phyloP scores from a whole-genome alignment of 192 early-diverging fungal species.

The Paraglomus occultum region DNA sequence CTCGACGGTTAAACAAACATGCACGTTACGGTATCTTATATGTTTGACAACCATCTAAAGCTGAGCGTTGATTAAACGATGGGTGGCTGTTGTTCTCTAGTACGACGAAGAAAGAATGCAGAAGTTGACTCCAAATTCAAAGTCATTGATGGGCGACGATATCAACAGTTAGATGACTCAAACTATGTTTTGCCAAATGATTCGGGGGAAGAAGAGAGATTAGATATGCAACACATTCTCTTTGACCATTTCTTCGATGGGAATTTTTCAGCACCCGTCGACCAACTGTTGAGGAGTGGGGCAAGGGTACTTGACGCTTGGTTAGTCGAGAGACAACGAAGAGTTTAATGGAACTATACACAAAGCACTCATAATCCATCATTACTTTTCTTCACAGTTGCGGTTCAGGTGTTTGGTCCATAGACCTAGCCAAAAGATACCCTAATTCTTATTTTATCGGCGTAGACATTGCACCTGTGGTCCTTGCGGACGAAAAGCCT shows the following conservation, averaged over 20 bases:
- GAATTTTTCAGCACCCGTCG: slow-evolving; percentile 30
- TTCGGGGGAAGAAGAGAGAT: not conserved
- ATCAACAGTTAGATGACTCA: not conserved
- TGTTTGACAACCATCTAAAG: too few relatives aligned
- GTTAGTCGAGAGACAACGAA: slow-evolving; percentile 13
- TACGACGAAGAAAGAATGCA: too few relatives aligned
- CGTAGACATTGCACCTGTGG: slow-evolving; percentile 25
- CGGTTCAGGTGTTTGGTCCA: slow-evolving; percentile 6
- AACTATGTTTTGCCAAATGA: slow-evolving; percentile 5
- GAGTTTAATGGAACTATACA: not conserved
- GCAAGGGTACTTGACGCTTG: slow-evolving; percentile 30
- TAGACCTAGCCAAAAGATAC: slow-evolving; percentile 19
- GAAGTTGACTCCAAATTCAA: too few relatives aligned
- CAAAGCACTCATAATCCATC: not conserved
- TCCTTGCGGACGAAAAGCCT: not conserved
- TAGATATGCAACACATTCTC: slow-evolving; percentile 20
- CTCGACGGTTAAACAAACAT: too few relatives aligned
- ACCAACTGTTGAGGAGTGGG: slow-evolving; percentile 19
- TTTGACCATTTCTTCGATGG: slow-evolving; percentile 9
- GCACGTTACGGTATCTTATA: too few relatives aligned
- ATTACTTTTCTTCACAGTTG: not conserved
- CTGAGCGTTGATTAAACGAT: too few relatives aligned
- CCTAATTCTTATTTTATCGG: slow-evolving; percentile 29
- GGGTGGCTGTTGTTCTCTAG: too few relatives aligned
- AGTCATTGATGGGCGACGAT: not conserved